Percentiles rank a stretch among this genome's conserved stretches.
These are phyloP conservation scores for Acrocalymma vagum DNA, from an alignment of 2,329 filamentous ascomycete genomes.

Conservation along the genomic window DNA sequence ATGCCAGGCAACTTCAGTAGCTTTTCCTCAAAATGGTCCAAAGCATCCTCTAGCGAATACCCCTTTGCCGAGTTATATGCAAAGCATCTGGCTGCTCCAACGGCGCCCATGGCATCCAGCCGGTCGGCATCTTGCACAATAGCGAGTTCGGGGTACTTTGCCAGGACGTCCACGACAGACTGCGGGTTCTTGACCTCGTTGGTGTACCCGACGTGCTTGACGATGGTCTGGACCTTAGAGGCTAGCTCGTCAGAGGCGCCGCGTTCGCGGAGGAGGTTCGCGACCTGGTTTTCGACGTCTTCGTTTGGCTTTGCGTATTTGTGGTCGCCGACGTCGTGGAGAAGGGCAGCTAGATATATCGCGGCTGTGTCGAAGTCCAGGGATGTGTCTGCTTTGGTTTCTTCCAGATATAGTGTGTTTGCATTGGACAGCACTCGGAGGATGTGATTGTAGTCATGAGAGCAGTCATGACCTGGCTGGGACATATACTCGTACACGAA, in stretches of 20 bases:
- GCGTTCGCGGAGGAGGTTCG: constrained; percentile 62
- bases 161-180: constrained; percentile 68
- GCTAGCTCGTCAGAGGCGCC: constrained; percentile 69
- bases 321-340: constrained; percentile 85
- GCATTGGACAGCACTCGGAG: constrained; percentile 79
- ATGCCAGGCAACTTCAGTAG: constrained; percentile 38
- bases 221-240: constrained; percentile 73
- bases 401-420: constrained; percentile 67
- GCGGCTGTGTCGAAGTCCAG: constrained; percentile 60
- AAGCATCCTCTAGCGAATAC: constrained; percentile 29
- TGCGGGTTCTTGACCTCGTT: constrained; percentile 73
- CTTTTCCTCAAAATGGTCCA: constrained; percentile 49
- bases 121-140: constrained; percentile 93
- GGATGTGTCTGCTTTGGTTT: constrained; percentile 48
- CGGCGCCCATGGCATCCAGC: constrained; percentile 87
- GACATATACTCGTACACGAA: constrained; percentile 48
- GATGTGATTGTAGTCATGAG: constrained; percentile 89
- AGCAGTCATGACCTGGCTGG: constrained; percentile 67
- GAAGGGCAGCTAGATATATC: constrained; percentile 70
- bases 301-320: constrained; percentile 72
- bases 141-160: constrained; percentile 74
- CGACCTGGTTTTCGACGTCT: constrained; percentile 65
- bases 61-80: constrained; percentile 72
- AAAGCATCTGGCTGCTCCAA: constrained; percentile 83
- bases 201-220: constrained; percentile 79